Base-by-base conservation (phyloP, 495 filamentous ascomycete species). In the Bacidia rubella region DNA sequence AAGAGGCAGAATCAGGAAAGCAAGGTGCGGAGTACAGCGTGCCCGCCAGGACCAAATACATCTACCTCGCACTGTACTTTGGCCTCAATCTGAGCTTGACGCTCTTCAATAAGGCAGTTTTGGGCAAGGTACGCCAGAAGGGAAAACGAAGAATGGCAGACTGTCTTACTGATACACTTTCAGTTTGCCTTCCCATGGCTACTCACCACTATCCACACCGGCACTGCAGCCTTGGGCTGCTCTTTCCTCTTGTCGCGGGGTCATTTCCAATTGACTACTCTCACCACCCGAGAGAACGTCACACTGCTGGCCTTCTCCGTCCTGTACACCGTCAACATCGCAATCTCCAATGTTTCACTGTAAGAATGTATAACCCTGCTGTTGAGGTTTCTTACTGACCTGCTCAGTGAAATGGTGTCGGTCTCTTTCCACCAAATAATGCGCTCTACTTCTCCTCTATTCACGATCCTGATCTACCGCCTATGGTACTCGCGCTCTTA, bases 351-450 rank as follows among this genome's bases (percentile, higher is more conserved):
- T 57, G 65, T 62, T 56, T 61, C 65, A 60, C 23, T 62, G 65
- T 67, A 57, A 56, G 65, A 59, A 12, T 3, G 5, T 9, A 20
- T 9, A 25, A n/a, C 32, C 29, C n/a, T n/a, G n/a, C n/a, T n/a
- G n/a, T n/a, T n/a, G n/a, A n/a, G n/a, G n/a, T n/a, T n/a, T n/a
- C n/a, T n/a, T n/a, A n/a, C n/a, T n/a, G n/a, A n/a, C n/a, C n/a
- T n/a, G n/a, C 24, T n/a, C 39, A 75, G 72, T 12, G 67, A 68
- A 47, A 65, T 75, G 60, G 76, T 80, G 26, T 76, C 75, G 3
- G 68, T 79, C 5, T 73, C 76, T 11, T 79, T 80, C 62, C 76
- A 79, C 58, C 76, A 79, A 55, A 75, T 77, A 51, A 68, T 79
- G 59, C 75, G 76, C 27, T 74, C 77, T 20, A 77, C 73, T 11